Conservation (phyloP, 352 stramenopile species). For the Pythium biforme region DNA sequence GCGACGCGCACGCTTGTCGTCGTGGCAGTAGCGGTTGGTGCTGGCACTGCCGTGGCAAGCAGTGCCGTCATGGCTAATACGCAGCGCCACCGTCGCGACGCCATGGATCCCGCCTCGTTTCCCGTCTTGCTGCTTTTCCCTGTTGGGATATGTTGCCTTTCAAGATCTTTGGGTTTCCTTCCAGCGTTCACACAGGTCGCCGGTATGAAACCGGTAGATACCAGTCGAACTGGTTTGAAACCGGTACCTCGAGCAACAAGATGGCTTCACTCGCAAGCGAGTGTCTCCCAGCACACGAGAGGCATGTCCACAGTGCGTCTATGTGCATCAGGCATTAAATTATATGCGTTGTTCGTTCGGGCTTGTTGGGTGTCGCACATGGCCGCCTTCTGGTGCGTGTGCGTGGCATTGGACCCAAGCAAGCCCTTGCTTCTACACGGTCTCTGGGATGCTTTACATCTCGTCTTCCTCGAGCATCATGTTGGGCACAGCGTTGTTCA, state of each 20-base stretch:
- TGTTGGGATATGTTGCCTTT: not conserved
- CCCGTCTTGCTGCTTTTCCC: not conserved
- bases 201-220: not conserved
- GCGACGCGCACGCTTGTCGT: conserved; percentile 25
- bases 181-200: too few species aligned
- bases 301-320: too few species aligned
- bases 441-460: conserved; percentile 38
- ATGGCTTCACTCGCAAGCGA: too few species aligned
- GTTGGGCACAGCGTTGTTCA: conserved; percentile 81
- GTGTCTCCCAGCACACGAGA: too few species aligned
- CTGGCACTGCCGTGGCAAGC: not conserved
- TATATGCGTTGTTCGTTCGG: not conserved
- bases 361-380: not conserved
- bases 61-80: not conserved
- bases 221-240: not conserved
- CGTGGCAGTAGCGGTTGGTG: not conserved
- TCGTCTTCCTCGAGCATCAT: conserved; percentile 87
- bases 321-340: not conserved
- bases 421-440: too few species aligned
- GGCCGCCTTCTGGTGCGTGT: too few species aligned
- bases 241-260: too few species aligned
- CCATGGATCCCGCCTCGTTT: not conserved
- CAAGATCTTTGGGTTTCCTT: not conserved
- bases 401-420: too few species aligned
- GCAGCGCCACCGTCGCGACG: not conserved